Evolutionary conservation across 2,329 filamentous ascomycete genomes (phyloP), one percentile per base, ranked within the genome.

Genomic region (Arthrobotrys sphaeroides): DNA sequence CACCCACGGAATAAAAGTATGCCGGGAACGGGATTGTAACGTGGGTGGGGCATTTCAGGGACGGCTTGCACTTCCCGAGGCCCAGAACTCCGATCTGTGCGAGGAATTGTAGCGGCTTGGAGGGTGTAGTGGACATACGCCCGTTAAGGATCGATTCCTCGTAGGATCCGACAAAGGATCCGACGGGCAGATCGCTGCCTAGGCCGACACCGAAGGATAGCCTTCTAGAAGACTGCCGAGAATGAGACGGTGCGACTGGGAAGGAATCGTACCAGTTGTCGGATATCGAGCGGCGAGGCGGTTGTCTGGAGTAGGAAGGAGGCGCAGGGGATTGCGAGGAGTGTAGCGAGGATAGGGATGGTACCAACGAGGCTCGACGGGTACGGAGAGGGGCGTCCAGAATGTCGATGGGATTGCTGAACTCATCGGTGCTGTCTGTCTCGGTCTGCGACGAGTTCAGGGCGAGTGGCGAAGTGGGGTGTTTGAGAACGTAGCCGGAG

Each of bases 131-230:
- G 26, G 95, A 98, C 95, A 99, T 99, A 77, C 95, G 89, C 40
- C 95, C 95, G 51, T 93, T 89, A 1, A 99, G 85, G 74, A 99
- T 97, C 26, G 93, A 97, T 83, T 99, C 95, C 83, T 99, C 95
- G 79, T 97, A 99, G 1, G 94, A 97, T 1, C 95, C 95, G 1
- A 98, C 94, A 91, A 99, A 96, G 2, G 94, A 94, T 6, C 94
- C 94, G 82, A 96, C 93, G 68, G 94, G 91, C 26, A 95, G 84
- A 2, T 92, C 90, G 1, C 92, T 93, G 1, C 86, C 84, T 33
- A 78, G 67, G 49, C 97, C 94, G 0, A 90, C 89, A 13, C 88
- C 87, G 49, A 92, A 85, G 0, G 94, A 97, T 0, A 90, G 89
- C 6, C 88, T 85, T 45, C 93, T 85, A 6, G 87, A 80, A 47